Evolutionary conservation across 306 rosid species (phyloP).

Genomic region (Ormosia semicastrata): DNA sequence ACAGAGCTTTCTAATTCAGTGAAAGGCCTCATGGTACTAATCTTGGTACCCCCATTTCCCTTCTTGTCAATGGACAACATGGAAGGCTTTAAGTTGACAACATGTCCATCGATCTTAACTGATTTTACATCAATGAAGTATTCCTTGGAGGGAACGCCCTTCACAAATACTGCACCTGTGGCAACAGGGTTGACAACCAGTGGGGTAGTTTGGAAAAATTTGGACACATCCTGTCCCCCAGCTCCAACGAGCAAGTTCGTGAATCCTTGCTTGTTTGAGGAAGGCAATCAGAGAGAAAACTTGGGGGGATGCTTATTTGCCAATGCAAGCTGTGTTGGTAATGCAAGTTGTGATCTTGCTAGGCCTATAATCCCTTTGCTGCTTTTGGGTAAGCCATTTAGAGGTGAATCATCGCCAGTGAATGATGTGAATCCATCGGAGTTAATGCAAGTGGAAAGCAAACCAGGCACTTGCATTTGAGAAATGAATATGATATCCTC

Average conservation of each 20-base stretch:
- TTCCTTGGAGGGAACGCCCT: not conserved
- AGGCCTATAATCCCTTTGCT: slow-evolving; percentile 24
- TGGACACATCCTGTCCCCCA: not conserved
- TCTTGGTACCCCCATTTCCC: slow-evolving; percentile 28
- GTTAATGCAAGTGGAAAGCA: slow-evolving; percentile 14
- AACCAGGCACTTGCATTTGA: not conserved
- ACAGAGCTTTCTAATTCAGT: slow-evolving; percentile 13
- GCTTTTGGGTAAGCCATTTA: slow-evolving; percentile 27
- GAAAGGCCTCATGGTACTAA: slow-evolving; percentile 17
- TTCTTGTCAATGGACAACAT: slow-evolving; percentile 5
- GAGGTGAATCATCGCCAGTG: not conserved
- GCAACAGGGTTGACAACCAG: not conserved
- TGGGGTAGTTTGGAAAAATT: slow-evolving; percentile 12
- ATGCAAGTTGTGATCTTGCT: not conserved
- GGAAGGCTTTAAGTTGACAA: slow-evolving; percentile 25
- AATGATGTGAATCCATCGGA: not conserved
- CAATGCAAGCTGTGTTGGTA: slow-evolving; percentile 2
- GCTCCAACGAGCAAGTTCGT: not conserved
- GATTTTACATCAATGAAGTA: slow-evolving; percentile 23
- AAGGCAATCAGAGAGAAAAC: slow-evolving; percentile 28
- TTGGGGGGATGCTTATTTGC: not conserved
- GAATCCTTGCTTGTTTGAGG: slow-evolving; percentile 19
- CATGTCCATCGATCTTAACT: slow-evolving; percentile 17
- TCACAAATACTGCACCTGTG: not conserved
- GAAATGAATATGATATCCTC: slow-evolving; percentile 18